Percentiles rank a stretch among this genome's conserved stretches.
Conservation (phyloP, 805 yeast genomes). For the Scheffersomyces spartinae region DNA sequence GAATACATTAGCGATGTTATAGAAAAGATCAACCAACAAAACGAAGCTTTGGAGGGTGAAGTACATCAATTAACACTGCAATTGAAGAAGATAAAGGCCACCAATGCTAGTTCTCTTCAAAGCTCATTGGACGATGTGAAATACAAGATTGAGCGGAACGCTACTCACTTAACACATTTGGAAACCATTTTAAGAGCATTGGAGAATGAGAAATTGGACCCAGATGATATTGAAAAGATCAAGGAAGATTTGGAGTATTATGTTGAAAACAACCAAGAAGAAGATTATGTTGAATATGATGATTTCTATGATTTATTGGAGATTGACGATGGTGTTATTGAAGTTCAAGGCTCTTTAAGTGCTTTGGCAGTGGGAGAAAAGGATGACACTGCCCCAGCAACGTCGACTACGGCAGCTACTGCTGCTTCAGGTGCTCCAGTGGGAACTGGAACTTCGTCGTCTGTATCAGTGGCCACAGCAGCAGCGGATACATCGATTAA, state of each 20-base stretch:
- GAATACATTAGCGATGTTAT: constrained; percentile 59
- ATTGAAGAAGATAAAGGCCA: constrained; percentile 38
- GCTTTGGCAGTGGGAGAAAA: constrained; percentile 10
- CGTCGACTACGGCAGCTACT: constrained; percentile 2
- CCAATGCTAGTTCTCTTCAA: constrained; percentile 34
- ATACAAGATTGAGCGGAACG: constrained; percentile 59
- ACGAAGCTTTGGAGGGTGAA: constrained; percentile 68
- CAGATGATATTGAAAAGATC: constrained; percentile 63
- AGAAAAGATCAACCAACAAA: constrained; percentile 74
- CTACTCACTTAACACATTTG: constrained; percentile 64
- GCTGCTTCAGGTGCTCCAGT: constrained; percentile 7
- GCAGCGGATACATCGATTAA: constrained; percentile 9
- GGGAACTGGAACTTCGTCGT: constrained; percentile 4
- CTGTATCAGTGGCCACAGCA: constrained; percentile 12
- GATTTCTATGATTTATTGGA: constrained; percentile 82
- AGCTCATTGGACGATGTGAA: constrained; percentile 51
- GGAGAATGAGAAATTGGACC: constrained; percentile 74
- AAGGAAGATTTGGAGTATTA: constrained; percentile 88
- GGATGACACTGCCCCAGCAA: constrained; percentile 3
- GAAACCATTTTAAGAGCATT: constrained; percentile 68
- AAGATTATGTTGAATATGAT: constrained; percentile 88
- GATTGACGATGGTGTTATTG: constrained; percentile 37
- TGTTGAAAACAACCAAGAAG: constrained; percentile 88
- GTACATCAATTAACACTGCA: constrained; percentile 22
- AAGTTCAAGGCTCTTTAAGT: constrained; percentile 14